phyloP scores from a whole-genome alignment of 2,329 filamentous ascomycete genomes.

The Fusarium graminum region DNA sequence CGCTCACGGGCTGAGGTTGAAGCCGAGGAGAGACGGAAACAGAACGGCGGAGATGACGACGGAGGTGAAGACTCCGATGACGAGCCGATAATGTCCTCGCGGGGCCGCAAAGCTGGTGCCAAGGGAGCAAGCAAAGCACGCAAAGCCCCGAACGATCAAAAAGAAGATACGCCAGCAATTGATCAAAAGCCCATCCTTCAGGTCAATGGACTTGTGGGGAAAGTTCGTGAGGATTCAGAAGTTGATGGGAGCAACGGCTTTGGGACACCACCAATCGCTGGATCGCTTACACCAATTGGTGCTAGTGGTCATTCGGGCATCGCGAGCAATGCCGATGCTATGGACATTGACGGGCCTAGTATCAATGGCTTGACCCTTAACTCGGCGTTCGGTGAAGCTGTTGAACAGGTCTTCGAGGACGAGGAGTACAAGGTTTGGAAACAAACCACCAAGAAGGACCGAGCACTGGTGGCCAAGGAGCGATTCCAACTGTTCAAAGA shows the following conservation, averaged over 20 bases:
- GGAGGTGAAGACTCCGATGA: conserved; percentile 93
- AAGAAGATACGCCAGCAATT: conserved; percentile 81
- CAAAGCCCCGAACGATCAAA: conserved; percentile 78
- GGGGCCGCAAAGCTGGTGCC: conserved; percentile 85
- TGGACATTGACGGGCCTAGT: conserved; percentile 86
- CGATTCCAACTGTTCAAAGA: conserved; percentile 87
- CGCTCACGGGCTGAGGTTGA: conserved; percentile 94
- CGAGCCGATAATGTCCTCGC: conserved; percentile 97
- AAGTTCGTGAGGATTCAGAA: conserved; percentile 80
- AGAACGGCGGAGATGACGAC: conserved; percentile 86
- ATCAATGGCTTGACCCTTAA: conserved; percentile 74
- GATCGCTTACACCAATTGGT: conserved; percentile 81
- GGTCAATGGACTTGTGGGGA: conserved; percentile 72
- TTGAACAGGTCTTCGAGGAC: conserved; percentile 85
- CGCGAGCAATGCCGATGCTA: conserved; percentile 82
- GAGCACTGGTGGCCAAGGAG: conserved; percentile 87
- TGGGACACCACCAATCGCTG: conserved; percentile 80
- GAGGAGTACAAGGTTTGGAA: conserved; percentile 99
- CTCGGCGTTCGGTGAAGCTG: conserved; percentile 73
- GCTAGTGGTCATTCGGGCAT: conserved; percentile 75
- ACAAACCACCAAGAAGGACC: conserved; percentile 96
- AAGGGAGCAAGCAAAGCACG: conserved; percentile 83
- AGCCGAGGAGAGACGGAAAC: conserved; percentile 84
- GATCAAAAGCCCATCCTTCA: conserved; percentile 81
- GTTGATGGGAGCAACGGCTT: conserved; percentile 88